Base-by-base conservation (phyloP, 2,329 filamentous ascomycete genomes). In the Diaporthe ilicicola region DNA sequence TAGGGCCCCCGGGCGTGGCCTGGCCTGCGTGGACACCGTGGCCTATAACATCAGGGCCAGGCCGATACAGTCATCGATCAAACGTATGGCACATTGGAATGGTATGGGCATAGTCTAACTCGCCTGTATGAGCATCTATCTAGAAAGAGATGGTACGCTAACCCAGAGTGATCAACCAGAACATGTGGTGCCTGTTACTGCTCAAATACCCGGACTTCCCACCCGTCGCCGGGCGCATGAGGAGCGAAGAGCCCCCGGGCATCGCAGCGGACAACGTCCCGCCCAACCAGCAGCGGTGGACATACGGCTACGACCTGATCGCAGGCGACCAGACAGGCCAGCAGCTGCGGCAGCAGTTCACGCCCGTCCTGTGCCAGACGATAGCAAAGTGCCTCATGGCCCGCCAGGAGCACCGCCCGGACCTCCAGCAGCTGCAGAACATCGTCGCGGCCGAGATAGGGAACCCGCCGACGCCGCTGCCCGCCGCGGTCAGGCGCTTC, bases 31-130 rank as follows among this genome's bases (percentile, higher is more conserved):
- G 51, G 55, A 8, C 13, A 27, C 32, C 24, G 17, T 54, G 39
- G 50, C 29, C 19, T 19, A 12, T 37, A 17, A 46, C 51, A 5
- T 67, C 65, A 12, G 65, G 65, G 19, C 65, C 65, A 34, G 65
- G 65, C 8, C 39, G 65, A 2, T 67, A 67, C 42, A 67, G 19
- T 7, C 19, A 34, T 15, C 8, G 8, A n/a, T 70, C 69, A 2
- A 70, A 70, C 17, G 29, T 70, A 48, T 70, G 69, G 69, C 61
- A 70, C 5, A 19, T 67, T 3, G 69, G 69, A 29, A 53, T 70
- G 69, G 69, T 70, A 24, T 22, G 61, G 22, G 22, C 10, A 27
- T 0, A 4, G 2, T 34, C 13, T 19, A 3, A 19, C 8, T 12
- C n/a, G 12, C 7, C 37, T 17, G 5, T 32, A 1, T 17, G 6